phyloP scores from a whole-genome alignment of 192 early-diverging fungal genomes.

The Mortierella antarctica region DNA sequence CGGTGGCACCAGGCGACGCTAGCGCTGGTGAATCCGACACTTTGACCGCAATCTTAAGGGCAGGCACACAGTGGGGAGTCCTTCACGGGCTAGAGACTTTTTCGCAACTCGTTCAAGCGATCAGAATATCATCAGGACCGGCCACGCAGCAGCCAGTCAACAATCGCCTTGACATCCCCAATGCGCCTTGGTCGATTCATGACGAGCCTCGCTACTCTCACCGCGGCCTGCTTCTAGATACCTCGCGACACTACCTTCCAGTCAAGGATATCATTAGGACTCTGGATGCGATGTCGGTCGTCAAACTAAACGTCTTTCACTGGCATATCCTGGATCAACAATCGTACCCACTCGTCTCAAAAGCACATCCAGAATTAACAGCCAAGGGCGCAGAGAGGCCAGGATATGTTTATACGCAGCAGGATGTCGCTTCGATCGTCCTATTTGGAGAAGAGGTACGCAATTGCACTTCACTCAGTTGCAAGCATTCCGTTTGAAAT shows the following conservation, averaged over 20 bases:
- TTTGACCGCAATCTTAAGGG: constrained; percentile 5
- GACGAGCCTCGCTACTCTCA: constrained; percentile 74
- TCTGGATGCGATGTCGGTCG: constrained; percentile 81
- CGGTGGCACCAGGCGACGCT: neutral
- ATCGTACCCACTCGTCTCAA: constrained; percentile 76
- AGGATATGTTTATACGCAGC: constrained; percentile 70
- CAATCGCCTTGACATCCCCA: constrained; percentile 33
- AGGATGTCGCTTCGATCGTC: constrained; percentile 77
- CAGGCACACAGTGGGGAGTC: constrained; percentile 36
- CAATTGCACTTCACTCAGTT: neutral
- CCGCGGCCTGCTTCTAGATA: constrained; percentile 81
- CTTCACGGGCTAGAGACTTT: constrained; percentile 37
- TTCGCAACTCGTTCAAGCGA: constrained; percentile 27
- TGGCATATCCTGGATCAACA: constrained; percentile 84
- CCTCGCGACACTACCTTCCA: constrained; percentile 78
- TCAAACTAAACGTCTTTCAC: constrained; percentile 87
- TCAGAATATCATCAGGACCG: neutral
- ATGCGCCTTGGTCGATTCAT: constrained; percentile 56
- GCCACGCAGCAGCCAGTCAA: neutral
- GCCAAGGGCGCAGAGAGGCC: constrained; percentile 75
- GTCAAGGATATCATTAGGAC: constrained; percentile 73
- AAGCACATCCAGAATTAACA: constrained; percentile 70
- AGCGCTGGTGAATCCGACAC: neutral
- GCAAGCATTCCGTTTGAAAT: neutral
- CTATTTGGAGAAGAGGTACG: constrained; percentile 64